A percentile compares a stretch with the other conserved stretches of the same genome.
Evolutionary conservation across 768 basidiomycete genomes (phyloP).

Genomic region (Macrolepiota dolichaula): DNA sequence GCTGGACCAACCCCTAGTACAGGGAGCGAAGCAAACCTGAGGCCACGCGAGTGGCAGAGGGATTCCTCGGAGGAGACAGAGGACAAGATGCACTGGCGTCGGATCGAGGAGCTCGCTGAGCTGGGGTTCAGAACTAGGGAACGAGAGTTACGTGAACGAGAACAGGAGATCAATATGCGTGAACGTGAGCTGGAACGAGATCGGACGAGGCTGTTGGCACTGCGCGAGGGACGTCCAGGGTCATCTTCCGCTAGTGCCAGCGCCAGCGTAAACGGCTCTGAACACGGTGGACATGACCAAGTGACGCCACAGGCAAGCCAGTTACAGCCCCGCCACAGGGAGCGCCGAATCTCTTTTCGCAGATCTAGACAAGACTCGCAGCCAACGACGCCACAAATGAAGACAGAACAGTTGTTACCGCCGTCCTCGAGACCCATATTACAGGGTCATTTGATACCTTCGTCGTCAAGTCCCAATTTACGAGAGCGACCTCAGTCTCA

Average conservation of each 20-base stretch:
- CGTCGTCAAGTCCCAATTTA: slow-evolving; percentile 4
- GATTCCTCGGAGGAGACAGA: slow-evolving; percentile 22
- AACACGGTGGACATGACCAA: slow-evolving; percentile 17
- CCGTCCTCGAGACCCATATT: slow-evolving; percentile 6
- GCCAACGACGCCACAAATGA: slow-evolving; percentile 19
- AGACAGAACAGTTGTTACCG: not conserved
- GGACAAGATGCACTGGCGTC: slow-evolving; percentile 29
- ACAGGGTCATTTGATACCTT: slow-evolving; percentile 22
- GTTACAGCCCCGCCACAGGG: slow-evolving; percentile 26
- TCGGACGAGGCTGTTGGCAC: slow-evolving; percentile 36
- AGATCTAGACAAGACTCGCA: slow-evolving; percentile 27
- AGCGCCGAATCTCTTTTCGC: slow-evolving; percentile 31
- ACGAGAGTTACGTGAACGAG: slow-evolving; percentile 45
- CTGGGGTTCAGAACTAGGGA: slow-evolving; percentile 56
- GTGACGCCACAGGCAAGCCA: slow-evolving; percentile 16
- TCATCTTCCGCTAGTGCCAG: not conserved
- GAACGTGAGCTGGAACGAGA: slow-evolving; percentile 58
- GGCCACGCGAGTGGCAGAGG: not conserved
- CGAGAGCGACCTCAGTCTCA: slow-evolving; percentile 28
- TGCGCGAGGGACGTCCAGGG: slow-evolving; percentile 25
- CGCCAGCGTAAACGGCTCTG: slow-evolving; percentile 1
- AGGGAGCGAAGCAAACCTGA: not conserved
- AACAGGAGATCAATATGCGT: slow-evolving; percentile 51
- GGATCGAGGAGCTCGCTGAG: slow-evolving; percentile 48
- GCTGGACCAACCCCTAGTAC: slow-evolving; percentile 4